Base-by-base conservation (phyloP, 352 stramenopile species). In the Phytophthora europaea region DNA sequence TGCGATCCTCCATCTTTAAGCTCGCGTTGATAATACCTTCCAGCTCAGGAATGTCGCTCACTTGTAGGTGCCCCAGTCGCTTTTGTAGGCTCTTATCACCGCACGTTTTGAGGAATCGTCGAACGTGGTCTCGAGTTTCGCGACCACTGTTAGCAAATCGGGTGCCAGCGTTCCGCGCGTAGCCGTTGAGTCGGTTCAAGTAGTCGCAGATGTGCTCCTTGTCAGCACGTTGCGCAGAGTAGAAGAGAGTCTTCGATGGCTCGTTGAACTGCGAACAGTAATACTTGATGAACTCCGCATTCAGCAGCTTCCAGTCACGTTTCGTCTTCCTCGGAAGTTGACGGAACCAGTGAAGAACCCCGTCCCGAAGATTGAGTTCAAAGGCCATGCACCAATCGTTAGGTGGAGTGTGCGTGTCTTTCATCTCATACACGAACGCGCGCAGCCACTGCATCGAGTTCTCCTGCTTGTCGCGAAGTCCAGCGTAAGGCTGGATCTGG, bases 401-500 rank as follows among this genome's bases (percentile, higher is more conserved):
- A 31, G 28, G 28, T 0, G 0, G 28, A 31, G 28, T 31, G 6
- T 6, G 28, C 28, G 28, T 31, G 28, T 5, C 1, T 31, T 31
- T 31, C 28, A 31, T 31, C 28, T 31, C 28, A 31, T 31, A 31
- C 28, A 67, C 38, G 10, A 67, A 67, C 3, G 47, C 20, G 22
- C 50, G 18, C 6, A 67, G 18, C 60, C 60, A 67, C 48, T 59
- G 31, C 15, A 67, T 67, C 2, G 60, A 67, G 20, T 34, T 38
- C 47, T 67, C 60, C n/a, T 20, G 51, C 48, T 51, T 48, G 40
- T 63, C 23, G 8, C 60, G 28, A 23, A 12, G 28, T 7, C 34
- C 47, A 6, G 16, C 5, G 20, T 48, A 67, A 8, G 51, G 48
- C 20, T 58, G 43, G 23, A 67, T 67, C 13, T 52, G 50, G 1